Base-by-base conservation (phyloP, 2,329 filamentous ascomycete genomes). In the Biscogniauxia sp. region DNA sequence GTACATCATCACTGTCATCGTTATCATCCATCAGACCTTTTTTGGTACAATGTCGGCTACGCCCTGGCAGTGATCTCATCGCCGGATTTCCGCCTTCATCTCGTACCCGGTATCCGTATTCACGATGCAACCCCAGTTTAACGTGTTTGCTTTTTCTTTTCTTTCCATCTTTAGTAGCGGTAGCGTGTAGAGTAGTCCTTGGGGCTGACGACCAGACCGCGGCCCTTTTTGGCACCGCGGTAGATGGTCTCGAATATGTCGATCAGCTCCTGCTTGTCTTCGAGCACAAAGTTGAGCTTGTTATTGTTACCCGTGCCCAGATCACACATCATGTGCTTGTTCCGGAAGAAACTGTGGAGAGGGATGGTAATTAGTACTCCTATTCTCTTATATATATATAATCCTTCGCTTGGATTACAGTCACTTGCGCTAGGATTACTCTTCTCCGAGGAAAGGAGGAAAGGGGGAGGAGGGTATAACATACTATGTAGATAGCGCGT, bases 291-390 rank as follows among this genome's bases (percentile, higher is more conserved):
- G 75, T 97, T 97, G 68, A 97, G 82, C 77, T 98, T 98, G 77
- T 99, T 99, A 78, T 99, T 99, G 79, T 99, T 97, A 66, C 95
- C 95, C 1, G 95, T 99, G 53, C 94, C 94, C 69, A 97, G 93
- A 85, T 98, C 94, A 76, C 91, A 92, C 91, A 96, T 96, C 87
- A 98, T 98, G 78, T 97, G 93, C 76, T 99, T 99, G 76, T 99
- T 99, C 64, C 94, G 87, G 82, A 93, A 97, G 83, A 97, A 97
- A 82, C 82, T 26, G 20, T 15, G 9, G 37, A 15, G 37, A n/a
- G 37, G 2, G 15, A 17, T 45, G 11, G 11, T 5, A 17, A n/a
- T 45, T 45, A 45, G 37, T 6, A 45, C n/a, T 17, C 11, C n/a
- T 51, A 51, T n/a, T n/a, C n/a, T 8, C 7, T 19, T 2, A 37